Evolutionary conservation across 2,329 filamentous ascomycete species (phyloP).

Genomic region (Parascedosporium putredinis): DNA sequence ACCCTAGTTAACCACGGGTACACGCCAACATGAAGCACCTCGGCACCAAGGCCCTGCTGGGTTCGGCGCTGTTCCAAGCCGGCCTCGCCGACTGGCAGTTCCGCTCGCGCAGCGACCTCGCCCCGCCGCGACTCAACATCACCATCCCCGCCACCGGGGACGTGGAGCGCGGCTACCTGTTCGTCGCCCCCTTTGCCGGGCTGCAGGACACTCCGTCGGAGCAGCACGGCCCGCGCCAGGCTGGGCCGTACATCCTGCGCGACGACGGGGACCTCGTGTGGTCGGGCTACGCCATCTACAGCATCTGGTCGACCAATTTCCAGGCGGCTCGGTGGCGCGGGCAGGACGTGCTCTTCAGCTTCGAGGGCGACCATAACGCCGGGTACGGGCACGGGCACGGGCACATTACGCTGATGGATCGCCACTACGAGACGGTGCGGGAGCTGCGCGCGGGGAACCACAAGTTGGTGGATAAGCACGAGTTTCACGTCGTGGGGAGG

Average conservation of each 20-base stretch:
- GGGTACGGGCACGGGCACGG: slow-evolving; percentile 43
- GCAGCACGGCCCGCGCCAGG: slow-evolving; percentile 37
- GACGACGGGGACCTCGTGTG: slow-evolving; percentile 45
- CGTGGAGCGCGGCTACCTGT: slow-evolving; percentile 32
- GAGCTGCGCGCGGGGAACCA: slow-evolving; percentile 42
- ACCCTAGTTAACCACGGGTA: background rate
- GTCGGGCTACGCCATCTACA: slow-evolving; percentile 43
- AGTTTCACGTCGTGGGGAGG: slow-evolving; percentile 43
- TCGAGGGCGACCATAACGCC: slow-evolving; percentile 42
- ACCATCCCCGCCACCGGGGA: slow-evolving; percentile 29
- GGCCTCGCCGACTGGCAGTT: slow-evolving; percentile 11
- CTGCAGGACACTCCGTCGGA: slow-evolving; percentile 19
- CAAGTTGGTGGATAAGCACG: slow-evolving; percentile 41
- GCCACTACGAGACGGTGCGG: slow-evolving; percentile 42
- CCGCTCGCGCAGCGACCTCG: slow-evolving; percentile 18
- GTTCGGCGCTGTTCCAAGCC: background rate
- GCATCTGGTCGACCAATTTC: slow-evolving; percentile 44
- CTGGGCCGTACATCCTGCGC: slow-evolving; percentile 44
- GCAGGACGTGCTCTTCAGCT: slow-evolving; percentile 40
- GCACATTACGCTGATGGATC: slow-evolving; percentile 40
- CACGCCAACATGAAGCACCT: slow-evolving; percentile 6
- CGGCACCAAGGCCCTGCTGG: slow-evolving; percentile 1
- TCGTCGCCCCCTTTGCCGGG: slow-evolving; percentile 29
- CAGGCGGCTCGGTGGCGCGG: slow-evolving; percentile 38
- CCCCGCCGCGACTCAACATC: slow-evolving; percentile 26